Evolutionary conservation across 2,329 filamentous ascomycete species (phyloP).

Genomic region (Microdochium nivale): DNA sequence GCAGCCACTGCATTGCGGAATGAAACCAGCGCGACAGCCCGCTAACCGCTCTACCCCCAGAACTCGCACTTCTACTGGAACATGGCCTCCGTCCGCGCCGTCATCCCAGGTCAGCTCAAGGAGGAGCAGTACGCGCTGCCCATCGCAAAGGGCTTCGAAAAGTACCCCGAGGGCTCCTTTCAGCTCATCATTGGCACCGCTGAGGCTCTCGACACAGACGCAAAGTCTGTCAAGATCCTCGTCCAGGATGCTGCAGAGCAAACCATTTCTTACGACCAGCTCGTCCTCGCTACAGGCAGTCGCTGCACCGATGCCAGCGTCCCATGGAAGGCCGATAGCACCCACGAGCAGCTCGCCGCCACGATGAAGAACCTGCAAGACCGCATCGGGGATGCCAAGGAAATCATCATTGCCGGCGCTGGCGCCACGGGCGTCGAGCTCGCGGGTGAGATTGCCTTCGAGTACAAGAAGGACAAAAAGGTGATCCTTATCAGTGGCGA

Average conservation of each 20-base stretch:
- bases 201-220: conserved; percentile 26
- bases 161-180: conserved; percentile 38
- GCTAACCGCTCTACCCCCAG: conserved; percentile 18
- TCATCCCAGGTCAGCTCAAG: conserved; percentile 39
- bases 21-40: no score
- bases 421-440: conserved; percentile 48
- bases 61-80: conserved; percentile 53
- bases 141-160: conserved; percentile 37
- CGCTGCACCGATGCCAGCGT: conserved; percentile 27
- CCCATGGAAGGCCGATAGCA: conserved; percentile 44
- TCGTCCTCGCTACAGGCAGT: conserved; percentile 49
- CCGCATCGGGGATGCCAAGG: conserved; percentile 33
- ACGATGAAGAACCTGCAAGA: conserved; percentile 31
- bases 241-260: conserved; percentile 17
- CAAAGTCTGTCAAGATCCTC: conserved; percentile 33
- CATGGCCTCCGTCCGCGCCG: conserved; percentile 44
- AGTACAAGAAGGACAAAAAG: conserved; percentile 37
- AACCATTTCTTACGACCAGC: conserved; percentile 41
- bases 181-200: conserved; percentile 45
- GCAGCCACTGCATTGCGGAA: not conserved
- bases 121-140: conserved; percentile 42
- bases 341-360: conserved; percentile 32
- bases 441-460: conserved; percentile 44
- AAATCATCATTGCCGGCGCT: conserved; percentile 48
- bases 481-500: conserved; percentile 37